Conservation (phyloP, 2,329 filamentous ascomycete species). For the Cryphonectria radicalis region DNA sequence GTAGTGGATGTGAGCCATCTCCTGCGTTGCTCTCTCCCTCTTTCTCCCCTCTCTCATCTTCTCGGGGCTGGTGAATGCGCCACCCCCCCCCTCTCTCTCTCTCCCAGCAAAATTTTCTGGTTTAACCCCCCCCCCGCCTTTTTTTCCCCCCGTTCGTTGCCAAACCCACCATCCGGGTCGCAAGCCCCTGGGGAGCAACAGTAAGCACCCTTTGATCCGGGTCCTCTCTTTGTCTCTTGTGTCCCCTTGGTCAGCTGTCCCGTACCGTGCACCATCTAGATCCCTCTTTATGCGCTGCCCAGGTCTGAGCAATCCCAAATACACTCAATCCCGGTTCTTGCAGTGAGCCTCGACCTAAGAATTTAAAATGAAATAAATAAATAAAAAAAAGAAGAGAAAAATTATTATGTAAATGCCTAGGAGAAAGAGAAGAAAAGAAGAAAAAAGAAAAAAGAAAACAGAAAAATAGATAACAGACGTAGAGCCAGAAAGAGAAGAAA, state of each 20-base stretch:
- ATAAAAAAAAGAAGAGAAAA: constrained; percentile 29
- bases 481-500: constrained; percentile 27
- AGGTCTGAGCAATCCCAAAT: background rate
- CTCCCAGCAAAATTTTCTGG: background rate
- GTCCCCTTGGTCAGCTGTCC: background rate
- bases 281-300: background rate
- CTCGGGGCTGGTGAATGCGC: background rate
- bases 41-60: background rate
- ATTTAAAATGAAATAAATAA: constrained; percentile 26
- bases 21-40: background rate
- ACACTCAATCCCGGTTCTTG: background rate
- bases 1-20: background rate
- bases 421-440: constrained; percentile 8
- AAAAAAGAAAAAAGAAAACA: constrained; percentile 24
- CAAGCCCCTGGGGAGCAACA: background rate
- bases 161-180: background rate
- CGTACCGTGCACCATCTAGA: background rate
- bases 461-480: constrained; percentile 21
- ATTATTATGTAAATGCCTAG: constrained; percentile 6
- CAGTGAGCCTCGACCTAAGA: constrained; percentile 11
- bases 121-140: background rate
- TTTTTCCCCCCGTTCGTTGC: background rate
- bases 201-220: background rate
- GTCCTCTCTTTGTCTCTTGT: background rate
- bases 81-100: background rate